These are phyloP conservation scores for Penicillium manginii DNA, from an alignment of 495 filamentous ascomycete genomes.

Conservation along the genomic window DNA sequence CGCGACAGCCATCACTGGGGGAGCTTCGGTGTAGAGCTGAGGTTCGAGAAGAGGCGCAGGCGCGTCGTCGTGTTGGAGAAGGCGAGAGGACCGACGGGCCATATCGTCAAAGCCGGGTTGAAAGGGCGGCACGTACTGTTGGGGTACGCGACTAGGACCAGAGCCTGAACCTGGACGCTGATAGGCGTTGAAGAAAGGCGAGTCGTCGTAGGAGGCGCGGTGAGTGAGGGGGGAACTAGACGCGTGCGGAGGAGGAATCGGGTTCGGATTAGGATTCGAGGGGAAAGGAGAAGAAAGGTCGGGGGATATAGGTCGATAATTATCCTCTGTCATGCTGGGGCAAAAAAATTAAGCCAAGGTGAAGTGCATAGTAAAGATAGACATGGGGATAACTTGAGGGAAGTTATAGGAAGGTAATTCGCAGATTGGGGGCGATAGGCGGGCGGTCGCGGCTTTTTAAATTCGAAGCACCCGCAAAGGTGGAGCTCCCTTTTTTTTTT, in stretches of 20 bases:
- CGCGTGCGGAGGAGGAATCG: slow-evolving; percentile 29
- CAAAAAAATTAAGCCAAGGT: neutral
- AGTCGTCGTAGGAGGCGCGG: slow-evolving; percentile 50
- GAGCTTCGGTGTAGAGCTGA: slow-evolving; percentile 18
- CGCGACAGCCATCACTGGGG: slow-evolving; percentile 30
- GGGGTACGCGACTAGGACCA: slow-evolving; percentile 25
- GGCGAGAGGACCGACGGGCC: slow-evolving; percentile 50
- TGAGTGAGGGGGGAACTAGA: slow-evolving; percentile 36
- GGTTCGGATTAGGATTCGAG: slow-evolving; percentile 32
- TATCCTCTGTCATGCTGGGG: slow-evolving; percentile 33
- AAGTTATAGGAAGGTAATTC: too few species aligned
- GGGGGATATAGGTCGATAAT: slow-evolving; percentile 35
- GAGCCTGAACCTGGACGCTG: slow-evolving; percentile 29
- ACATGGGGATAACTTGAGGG: too few species aligned
- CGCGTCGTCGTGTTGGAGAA: slow-evolving; percentile 42
- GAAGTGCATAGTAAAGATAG: slow-evolving; percentile 1
- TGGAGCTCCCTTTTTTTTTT: neutral
- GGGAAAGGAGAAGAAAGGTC: slow-evolving; percentile 29
- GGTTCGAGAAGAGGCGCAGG: slow-evolving; percentile 31
- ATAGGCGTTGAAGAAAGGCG: slow-evolving; percentile 42
- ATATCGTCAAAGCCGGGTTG: slow-evolving; percentile 41
- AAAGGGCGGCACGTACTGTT: slow-evolving; percentile 43
- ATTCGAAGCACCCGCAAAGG: slow-evolving; percentile 15
- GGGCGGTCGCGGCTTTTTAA: slow-evolving; percentile 38
- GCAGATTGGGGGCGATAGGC: neutral